Evolutionary conservation across 148 eudicot genomes (phyloP).

Genomic region (Nyssa sinensis): DNA sequence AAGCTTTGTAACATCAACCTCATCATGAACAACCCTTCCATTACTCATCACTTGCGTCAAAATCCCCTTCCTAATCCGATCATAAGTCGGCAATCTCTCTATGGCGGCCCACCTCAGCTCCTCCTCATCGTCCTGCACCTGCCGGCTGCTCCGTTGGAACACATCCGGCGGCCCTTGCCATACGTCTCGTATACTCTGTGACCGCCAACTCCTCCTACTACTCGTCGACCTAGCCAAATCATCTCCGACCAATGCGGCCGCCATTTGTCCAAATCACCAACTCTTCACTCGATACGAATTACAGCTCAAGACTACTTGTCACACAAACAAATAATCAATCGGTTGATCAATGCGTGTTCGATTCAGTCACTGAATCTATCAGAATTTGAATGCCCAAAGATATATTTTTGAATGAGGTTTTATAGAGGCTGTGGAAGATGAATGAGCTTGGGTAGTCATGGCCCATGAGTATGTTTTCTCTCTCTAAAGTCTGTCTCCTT

Average conservation of each 20-base stretch:
- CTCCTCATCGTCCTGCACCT: slow-evolving; percentile 26
- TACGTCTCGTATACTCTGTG: slow-evolving; percentile 25
- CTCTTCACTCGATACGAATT: no score
- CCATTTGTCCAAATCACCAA: slow-evolving; percentile 4
- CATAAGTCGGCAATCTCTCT: slow-evolving; percentile 40
- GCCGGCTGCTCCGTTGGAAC: slow-evolving; percentile 23
- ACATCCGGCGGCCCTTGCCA: slow-evolving; percentile 27
- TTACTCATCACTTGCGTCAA: slow-evolving; percentile 21
- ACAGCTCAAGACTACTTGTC: no score
- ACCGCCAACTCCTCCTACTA: slow-evolving; percentile 23
- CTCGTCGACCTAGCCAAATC: slow-evolving; percentile 17
- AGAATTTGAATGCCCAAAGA: not conserved
- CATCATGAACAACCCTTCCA: slow-evolving; percentile 19
- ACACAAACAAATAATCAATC: no score
- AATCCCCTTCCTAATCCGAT: slow-evolving; percentile 33
- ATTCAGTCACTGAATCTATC: no score
- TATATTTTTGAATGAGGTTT: not conserved
- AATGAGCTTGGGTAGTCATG: no score
- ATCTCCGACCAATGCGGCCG: slow-evolving; percentile 22
- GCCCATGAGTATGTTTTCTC: not conserved
- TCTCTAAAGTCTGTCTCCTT: not conserved
- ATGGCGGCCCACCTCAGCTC: slow-evolving; percentile 45
- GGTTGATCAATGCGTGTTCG: no score
- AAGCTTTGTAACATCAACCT: slow-evolving; percentile 35
- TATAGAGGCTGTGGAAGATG: not conserved